phyloP scores from a whole-genome alignment of 768 basidiomycete genomes.

The Serendipita sp. region DNA sequence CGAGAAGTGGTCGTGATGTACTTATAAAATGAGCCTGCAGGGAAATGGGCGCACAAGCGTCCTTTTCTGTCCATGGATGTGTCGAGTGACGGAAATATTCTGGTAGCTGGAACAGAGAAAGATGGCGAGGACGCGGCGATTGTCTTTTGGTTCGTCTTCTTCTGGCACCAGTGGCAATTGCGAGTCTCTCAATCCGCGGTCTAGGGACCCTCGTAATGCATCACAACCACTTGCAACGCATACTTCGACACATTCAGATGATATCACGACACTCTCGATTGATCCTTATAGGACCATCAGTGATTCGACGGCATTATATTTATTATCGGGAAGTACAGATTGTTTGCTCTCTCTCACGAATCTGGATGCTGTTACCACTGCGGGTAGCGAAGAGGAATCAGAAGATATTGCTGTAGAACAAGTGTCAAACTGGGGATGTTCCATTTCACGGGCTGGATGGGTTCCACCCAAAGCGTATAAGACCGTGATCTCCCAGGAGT shows the following conservation, averaged over 20 bases:
- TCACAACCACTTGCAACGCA: slow-evolving; percentile 56
- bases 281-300: slow-evolving; percentile 14
- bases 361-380: slow-evolving; percentile 20
- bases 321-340: slow-evolving; percentile 77
- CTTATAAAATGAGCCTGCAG: not conserved
- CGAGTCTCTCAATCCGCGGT: too few species aligned
- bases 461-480: slow-evolving; percentile 18
- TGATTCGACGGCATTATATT: slow-evolving; percentile 22
- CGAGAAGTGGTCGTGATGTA: too few species aligned
- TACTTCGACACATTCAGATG: slow-evolving; percentile 81
- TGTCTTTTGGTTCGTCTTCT: slow-evolving; percentile 53
- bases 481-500: too few species aligned
- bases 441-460: slow-evolving; percentile 65
- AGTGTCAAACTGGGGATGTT: slow-evolving; percentile 78
- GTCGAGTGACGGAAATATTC: slow-evolving; percentile 48
- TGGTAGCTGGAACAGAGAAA: slow-evolving; percentile 74
- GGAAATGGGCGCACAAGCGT: not conserved
- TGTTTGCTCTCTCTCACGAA: slow-evolving; percentile 64
- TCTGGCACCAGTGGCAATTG: too few species aligned
- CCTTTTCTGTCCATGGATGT: slow-evolving; percentile 29
- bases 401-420: slow-evolving; percentile 60
- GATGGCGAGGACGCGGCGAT: slow-evolving; percentile 69
- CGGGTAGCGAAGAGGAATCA: slow-evolving; percentile 39
- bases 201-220: slow-evolving; percentile 72
- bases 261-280: slow-evolving; percentile 66